Conservation (phyloP, 331 rosid species). For the Acacia pycnantha region DNA sequence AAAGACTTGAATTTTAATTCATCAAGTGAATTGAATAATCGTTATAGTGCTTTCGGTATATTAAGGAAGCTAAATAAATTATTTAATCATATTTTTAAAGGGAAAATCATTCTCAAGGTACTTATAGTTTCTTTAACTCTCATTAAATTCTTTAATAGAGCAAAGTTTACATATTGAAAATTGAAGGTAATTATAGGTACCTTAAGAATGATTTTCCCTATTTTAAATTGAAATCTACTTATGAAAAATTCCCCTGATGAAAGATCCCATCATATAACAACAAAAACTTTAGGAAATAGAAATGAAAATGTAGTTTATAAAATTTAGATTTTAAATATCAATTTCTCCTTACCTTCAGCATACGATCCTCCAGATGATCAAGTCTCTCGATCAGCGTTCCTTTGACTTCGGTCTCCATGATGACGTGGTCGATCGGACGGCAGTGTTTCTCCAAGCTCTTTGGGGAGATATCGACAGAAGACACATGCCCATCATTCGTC, state of each 20-base stretch:
- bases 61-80: no score
- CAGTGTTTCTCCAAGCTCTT: constrained; percentile 77
- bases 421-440: constrained; percentile 67
- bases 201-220: no score
- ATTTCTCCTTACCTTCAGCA: constrained; percentile 47
- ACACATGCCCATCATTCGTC: constrained; percentile 50
- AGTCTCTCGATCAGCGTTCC: constrained; percentile 76
- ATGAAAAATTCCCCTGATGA: not conserved
- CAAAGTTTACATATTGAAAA: no score
- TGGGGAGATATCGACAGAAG: constrained; percentile 54
- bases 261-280: not conserved
- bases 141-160: no score
- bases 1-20: no score
- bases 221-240: not conserved
- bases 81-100: no score
- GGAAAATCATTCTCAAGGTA: no score
- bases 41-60: no score
- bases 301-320: not conserved
- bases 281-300: not conserved
- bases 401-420: constrained; percentile 59
- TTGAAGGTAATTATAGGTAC: no score
- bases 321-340: not conserved
- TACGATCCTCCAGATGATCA: constrained; percentile 58
- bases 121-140: no score
- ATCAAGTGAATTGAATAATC: no score